phyloP scores from a whole-genome alignment of 2,329 filamentous ascomycete species.

The Pyricularia sp. region DNA sequence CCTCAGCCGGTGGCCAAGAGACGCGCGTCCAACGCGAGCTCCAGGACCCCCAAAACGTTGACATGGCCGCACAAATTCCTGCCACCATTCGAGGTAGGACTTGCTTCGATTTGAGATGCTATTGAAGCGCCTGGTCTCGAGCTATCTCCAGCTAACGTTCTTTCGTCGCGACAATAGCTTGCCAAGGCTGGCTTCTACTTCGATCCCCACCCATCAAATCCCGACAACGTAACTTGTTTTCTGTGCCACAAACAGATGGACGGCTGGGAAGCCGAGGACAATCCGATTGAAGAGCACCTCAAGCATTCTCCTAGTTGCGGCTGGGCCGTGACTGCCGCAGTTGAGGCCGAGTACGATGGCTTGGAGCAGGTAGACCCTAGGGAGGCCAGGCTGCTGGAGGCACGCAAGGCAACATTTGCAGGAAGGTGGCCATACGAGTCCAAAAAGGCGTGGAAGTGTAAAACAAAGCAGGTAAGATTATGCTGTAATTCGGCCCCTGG shows the following conservation, averaged over 20 bases:
- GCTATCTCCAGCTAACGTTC: conserved; percentile 9
- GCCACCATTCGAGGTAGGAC: conserved; percentile 51
- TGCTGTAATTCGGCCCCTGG: not conserved
- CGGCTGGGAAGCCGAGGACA: conserved; percentile 84
- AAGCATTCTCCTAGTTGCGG: conserved; percentile 75
- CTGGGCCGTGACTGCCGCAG: conserved; percentile 67
- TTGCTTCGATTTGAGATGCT: conserved; percentile 16
- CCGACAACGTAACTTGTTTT: conserved; percentile 87
- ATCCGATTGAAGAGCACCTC: conserved; percentile 76
- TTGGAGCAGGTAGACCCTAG: conserved; percentile 66
- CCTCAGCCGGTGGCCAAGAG: conserved; percentile 56
- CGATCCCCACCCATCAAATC: conserved; percentile 61
- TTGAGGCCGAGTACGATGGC: conserved; percentile 52
- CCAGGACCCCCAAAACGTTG: conserved; percentile 45
- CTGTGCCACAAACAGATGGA: conserved; percentile 76
- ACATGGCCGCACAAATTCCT: conserved; percentile 74
- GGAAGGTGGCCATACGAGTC: conserved; percentile 80
- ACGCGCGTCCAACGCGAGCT: conserved; percentile 56
- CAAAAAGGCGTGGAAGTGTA: conserved; percentile 84
- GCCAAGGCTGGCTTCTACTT: conserved; percentile 90
- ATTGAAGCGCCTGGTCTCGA: conserved; percentile 19
- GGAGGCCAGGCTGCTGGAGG: conserved; percentile 60
- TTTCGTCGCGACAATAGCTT: conserved; percentile 43
- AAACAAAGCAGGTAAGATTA: conserved; percentile 65
- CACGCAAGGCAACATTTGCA: conserved; percentile 76